Evolutionary conservation across 73 alveolate species (phyloP).

Genomic region (Halteria grandinella): DNA sequence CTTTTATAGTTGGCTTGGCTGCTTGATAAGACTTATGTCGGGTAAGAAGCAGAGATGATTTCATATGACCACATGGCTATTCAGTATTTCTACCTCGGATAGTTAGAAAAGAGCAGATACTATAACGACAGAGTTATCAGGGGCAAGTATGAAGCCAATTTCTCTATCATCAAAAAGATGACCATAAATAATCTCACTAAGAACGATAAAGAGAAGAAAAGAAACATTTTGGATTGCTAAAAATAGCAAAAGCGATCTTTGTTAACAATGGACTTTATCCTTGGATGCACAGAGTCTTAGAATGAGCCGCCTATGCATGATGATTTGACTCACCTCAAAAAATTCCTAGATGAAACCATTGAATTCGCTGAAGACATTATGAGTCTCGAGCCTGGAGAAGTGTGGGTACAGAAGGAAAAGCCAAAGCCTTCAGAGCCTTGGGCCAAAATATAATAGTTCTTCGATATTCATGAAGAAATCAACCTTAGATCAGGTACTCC

Average conservation of each 20-base stretch:
- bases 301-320: too few species aligned
- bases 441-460: background rate
- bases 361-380: background rate
- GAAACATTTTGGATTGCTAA: too few species aligned
- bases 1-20: slow-evolving; percentile 57
- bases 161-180: slow-evolving; percentile 23
- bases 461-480: slow-evolving; percentile 13
- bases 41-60: slow-evolving; percentile 33
- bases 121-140: slow-evolving; percentile 48
- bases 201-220: slow-evolving; percentile 9
- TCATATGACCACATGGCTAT: slow-evolving; percentile 47
- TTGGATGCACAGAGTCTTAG: too few species aligned
- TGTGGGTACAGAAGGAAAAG: background rate
- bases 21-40: too few species aligned
- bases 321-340: too few species aligned
- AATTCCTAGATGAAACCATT: too few species aligned
- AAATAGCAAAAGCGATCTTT: too few species aligned
- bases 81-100: slow-evolving; percentile 51
- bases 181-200: slow-evolving; percentile 17
- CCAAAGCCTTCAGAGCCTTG: background rate
- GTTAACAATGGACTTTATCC: too few species aligned
- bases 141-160: slow-evolving; percentile 52
- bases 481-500: slow-evolving; percentile 59
- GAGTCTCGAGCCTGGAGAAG: slow-evolving; percentile 6
- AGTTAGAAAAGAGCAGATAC: slow-evolving; percentile 19